A percentile compares a stretch with the other conserved stretches of the same genome.
Conservation (phyloP, 106 monocot genomes). For the Platanthera guangdongensis region DNA sequence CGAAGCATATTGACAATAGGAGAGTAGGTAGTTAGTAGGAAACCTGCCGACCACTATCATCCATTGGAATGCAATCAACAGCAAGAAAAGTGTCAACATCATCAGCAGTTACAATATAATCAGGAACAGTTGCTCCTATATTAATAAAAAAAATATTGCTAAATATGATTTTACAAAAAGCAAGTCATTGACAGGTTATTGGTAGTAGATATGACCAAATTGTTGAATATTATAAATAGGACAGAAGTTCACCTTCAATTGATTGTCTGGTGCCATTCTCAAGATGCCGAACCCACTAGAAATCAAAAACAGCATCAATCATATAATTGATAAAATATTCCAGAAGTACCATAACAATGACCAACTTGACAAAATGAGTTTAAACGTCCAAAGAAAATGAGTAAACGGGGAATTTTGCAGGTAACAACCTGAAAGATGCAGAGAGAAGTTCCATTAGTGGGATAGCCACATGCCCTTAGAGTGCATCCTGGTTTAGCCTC, state of each 20-base stretch:
- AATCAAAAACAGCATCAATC: conserved; percentile 10
- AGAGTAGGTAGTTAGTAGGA: conserved; percentile 3
- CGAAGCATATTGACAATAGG: background rate
- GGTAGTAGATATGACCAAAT: background rate
- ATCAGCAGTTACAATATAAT: conserved; percentile 90
- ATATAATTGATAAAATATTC: conserved; percentile 1
- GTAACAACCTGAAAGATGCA: conserved; percentile 75
- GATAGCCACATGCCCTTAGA: conserved; percentile 71
- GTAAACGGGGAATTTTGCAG: background rate
- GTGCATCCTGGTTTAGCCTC: conserved; percentile 70
- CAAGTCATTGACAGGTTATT: background rate
- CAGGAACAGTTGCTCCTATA: conserved; percentile 70
- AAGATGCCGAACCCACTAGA: conserved; percentile 85
- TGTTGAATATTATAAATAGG: background rate
- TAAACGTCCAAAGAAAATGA: background rate
- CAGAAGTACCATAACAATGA: background rate
- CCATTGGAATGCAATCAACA: conserved; percentile 90
- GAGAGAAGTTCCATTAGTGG: conserved; percentile 70
- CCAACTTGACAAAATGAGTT: background rate
- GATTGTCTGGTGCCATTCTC: conserved; percentile 72
- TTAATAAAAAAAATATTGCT: background rate
- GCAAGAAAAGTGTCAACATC: conserved; percentile 78
- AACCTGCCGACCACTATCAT: conserved; percentile 79
- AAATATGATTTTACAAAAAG: background rate
- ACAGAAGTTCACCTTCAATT: conserved; percentile 52